Conservation (phyloP, 225 moss, liverwort and hornwort genomes). For the Thuidium tamariscinum region DNA sequence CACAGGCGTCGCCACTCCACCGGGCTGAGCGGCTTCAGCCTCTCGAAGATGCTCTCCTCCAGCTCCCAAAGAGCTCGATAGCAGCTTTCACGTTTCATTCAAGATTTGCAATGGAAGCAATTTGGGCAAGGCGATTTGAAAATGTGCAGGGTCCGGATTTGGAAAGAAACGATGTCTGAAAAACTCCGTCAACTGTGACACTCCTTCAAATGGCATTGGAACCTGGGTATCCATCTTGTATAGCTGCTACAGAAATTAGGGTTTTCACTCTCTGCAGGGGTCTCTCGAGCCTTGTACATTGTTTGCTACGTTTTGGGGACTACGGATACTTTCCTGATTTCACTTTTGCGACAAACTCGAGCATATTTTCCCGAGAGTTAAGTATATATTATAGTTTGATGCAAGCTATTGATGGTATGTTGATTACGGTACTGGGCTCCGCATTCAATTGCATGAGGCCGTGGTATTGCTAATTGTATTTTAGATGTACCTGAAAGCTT, state of each 20-base stretch:
- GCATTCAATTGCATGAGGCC: neutral
- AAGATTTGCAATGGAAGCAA: neutral
- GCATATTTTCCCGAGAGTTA: neutral
- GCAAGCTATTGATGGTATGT: neutral
- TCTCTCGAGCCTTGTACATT: neutral
- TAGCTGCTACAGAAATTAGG: neutral
- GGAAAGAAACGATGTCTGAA: neutral
- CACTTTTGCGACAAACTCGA: neutral
- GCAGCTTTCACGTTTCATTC: neutral
- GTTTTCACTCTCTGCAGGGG: neutral
- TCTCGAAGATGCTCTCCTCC: conserved; percentile 15
- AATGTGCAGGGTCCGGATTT: neutral
- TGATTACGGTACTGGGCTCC: neutral
- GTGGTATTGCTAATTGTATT: neutral
- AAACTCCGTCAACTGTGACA: neutral
- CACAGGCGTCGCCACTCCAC: conserved; percentile 28
- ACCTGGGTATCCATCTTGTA: neutral
- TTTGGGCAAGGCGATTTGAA: neutral
- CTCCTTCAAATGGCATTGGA: neutral
- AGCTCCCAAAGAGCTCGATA: conserved; percentile 5
- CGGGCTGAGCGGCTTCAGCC: conserved; percentile 9
- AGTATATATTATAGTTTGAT: neutral
- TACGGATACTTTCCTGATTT: neutral
- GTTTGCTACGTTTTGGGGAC: neutral
- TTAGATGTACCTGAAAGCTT: neutral